Conservation (phyloP, 2,329 filamentous ascomycete species). For the Lachnellula cervina region DNA sequence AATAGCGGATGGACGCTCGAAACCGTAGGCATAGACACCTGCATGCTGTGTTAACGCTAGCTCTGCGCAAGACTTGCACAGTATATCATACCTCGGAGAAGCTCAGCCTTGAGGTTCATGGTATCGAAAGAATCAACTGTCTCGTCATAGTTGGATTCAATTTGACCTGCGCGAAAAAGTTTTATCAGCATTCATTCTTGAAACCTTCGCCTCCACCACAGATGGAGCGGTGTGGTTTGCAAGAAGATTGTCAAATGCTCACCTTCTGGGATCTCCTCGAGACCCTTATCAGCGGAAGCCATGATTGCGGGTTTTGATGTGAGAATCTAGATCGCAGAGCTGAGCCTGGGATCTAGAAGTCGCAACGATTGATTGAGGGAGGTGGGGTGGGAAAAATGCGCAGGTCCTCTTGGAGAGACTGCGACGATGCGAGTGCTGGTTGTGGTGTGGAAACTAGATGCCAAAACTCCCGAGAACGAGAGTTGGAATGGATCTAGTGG, state of each 20-base stretch:
- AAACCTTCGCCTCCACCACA: constrained; percentile 2
- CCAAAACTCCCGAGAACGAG: constrained; percentile 41
- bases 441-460: constrained; percentile 42
- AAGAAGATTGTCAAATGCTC: constrained; percentile 38
- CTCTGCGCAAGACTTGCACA: constrained; percentile 5
- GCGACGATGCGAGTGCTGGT: constrained; percentile 20
- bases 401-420: constrained; percentile 31
- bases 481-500: constrained; percentile 31
- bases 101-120: constrained; percentile 95
- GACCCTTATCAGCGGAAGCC: constrained; percentile 90
- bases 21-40: constrained; percentile 98
- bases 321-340: constrained; percentile 70
- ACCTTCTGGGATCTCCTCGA: constrained; percentile 97
- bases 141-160: constrained; percentile 99
- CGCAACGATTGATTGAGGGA: constrained; percentile 32
- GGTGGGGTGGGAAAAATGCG: constrained; percentile 27
- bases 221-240: constrained; percentile 20
- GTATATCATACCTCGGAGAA: constrained; percentile 74
- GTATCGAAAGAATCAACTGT: constrained; percentile 98
- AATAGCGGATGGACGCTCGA: constrained; percentile 98
- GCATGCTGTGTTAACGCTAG: constrained; percentile 19
- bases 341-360: constrained; percentile 64
- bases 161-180: constrained; percentile 64
- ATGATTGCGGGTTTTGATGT: constrained; percentile 73
- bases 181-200: constrained; percentile 20